Evolutionary conservation across 164 flowering plant genomes (phyloP).

Genomic region (Chloranthus sessilifolius): DNA sequence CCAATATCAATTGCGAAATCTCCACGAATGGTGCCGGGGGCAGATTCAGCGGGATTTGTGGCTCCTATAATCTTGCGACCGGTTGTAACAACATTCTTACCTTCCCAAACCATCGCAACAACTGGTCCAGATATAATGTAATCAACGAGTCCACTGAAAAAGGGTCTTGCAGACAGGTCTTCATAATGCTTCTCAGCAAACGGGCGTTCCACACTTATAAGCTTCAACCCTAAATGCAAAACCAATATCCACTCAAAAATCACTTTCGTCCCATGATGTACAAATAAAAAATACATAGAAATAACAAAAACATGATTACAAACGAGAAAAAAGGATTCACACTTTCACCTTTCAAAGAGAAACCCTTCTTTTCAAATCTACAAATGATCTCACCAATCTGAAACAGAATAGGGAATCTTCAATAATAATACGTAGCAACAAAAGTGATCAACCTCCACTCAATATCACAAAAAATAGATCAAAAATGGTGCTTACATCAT

Average conservation of each 20-base stretch:
- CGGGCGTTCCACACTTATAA: conserved; percentile 54
- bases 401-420: conserved; percentile 11
- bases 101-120: conserved; percentile 97
- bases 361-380: conserved; percentile 89
- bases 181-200: conserved; percentile 95
- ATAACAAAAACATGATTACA: not conserved
- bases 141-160: conserved; percentile 71
- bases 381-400: conserved; percentile 85
- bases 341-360: conserved; percentile 61
- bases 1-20: conserved; percentile 88
- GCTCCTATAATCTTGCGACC: conserved; percentile 95
- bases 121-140: conserved; percentile 93
- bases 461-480: too few relatives aligned
- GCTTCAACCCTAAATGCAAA: conserved; percentile 57
- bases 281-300: not conserved
- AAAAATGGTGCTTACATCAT: too few relatives aligned
- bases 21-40: conserved; percentile 96
- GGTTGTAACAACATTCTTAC: conserved; percentile 69
- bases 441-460: too few relatives aligned
- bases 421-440: too few relatives aligned
- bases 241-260: not conserved
- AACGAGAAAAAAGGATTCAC: not conserved
- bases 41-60: conserved; percentile 82
- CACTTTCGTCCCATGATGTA: not conserved
- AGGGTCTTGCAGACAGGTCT: conserved; percentile 75